These are phyloP conservation scores for Garcia nutans DNA, from an alignment of 345 rosid species.

Conservation along the genomic window DNA sequence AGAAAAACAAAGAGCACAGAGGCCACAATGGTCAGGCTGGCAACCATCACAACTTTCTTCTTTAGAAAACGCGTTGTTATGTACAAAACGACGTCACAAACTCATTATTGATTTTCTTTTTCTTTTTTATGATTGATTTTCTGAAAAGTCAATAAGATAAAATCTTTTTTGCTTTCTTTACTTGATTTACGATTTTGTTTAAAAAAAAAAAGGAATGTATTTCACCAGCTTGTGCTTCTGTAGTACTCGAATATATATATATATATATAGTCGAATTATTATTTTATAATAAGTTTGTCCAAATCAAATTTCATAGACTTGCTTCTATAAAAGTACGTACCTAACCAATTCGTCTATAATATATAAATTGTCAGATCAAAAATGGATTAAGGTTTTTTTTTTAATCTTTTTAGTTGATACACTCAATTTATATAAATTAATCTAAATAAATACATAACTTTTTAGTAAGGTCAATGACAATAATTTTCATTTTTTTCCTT, in stretches of 20 bases:
- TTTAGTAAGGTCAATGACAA: background rate
- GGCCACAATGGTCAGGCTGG: background rate
- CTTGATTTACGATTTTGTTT: background rate
- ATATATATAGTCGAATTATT: too few species aligned
- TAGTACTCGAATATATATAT: too few species aligned
- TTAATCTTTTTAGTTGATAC: background rate
- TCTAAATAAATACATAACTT: too few species aligned
- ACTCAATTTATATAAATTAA: background rate
- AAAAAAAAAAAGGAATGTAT: too few species aligned
- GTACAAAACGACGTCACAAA: background rate
- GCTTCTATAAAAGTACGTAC: background rate
- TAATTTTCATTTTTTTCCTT: too few species aligned
- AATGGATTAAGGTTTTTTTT: too few species aligned
- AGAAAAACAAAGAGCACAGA: background rate
- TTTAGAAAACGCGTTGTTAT: conserved; percentile 7
- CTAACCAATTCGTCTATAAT: too few species aligned
- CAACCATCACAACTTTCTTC: background rate
- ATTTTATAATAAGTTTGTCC: background rate
- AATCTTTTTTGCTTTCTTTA: background rate
- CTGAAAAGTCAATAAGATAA: background rate
- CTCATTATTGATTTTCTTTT: too few species aligned
- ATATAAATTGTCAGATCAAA: too few species aligned
- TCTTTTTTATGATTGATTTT: background rate
- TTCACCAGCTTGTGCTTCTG: too few species aligned
- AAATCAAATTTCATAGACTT: conserved; percentile 9